Conservation (phyloP, 441 rosid genomes). For the Populus hybrid region DNA sequence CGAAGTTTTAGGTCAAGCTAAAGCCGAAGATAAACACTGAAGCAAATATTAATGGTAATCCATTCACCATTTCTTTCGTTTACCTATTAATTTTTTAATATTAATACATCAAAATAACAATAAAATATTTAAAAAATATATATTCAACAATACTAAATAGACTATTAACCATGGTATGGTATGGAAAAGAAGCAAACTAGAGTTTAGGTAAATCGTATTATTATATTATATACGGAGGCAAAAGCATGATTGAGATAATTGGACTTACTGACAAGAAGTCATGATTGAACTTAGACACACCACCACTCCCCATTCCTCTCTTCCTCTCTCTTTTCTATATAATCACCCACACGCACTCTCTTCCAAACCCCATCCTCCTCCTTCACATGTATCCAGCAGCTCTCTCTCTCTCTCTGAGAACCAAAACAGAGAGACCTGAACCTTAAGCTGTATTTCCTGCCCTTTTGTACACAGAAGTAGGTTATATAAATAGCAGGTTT, state of each 20-base stretch:
- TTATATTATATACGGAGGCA: conserved; percentile 31
- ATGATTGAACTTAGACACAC: conserved; percentile 42
- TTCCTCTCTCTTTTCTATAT: conserved; percentile 39
- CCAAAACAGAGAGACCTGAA: not conserved
- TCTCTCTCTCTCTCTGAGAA: not conserved
- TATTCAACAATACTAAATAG: too few species aligned
- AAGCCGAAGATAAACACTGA: too few species aligned
- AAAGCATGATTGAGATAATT: conserved; percentile 49
- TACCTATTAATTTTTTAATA: not conserved
- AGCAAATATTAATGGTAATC: too few species aligned
- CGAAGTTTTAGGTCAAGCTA: too few species aligned
- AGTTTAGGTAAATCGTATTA: conserved; percentile 29
- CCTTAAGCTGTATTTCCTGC: not conserved
- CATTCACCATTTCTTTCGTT: too few species aligned
- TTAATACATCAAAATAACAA: too few species aligned
- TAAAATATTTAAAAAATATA: too few species aligned
- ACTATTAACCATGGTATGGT: not conserved
- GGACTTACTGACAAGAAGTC: conserved; percentile 49
- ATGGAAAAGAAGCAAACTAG: not conserved
- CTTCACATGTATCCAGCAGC: not conserved
- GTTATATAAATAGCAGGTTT: not conserved
- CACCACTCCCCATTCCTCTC: conserved; percentile 25
- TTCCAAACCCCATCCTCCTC: not conserved
- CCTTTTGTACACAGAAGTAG: not conserved
- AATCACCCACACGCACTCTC: conserved; percentile 26